These are phyloP conservation scores for Talaromyces sp. DNA, from an alignment of 2,329 filamentous ascomycete species.

Conservation along the genomic window DNA sequence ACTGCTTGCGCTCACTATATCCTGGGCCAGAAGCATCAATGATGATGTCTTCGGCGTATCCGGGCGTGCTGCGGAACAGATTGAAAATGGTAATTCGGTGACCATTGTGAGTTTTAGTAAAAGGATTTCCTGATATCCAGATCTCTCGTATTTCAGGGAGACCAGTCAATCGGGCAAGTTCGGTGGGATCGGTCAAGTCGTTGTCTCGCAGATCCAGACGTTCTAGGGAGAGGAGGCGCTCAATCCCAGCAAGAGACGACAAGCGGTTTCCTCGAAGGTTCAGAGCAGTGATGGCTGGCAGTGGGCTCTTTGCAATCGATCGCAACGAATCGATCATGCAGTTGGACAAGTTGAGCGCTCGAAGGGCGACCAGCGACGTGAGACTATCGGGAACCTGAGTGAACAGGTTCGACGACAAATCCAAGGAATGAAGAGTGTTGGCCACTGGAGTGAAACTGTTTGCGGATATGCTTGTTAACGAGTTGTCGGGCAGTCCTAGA, in stretches of 20 bases:
- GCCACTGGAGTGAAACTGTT: slow-evolving; percentile 74
- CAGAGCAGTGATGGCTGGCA: slow-evolving; percentile 88
- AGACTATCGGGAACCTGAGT: slow-evolving; percentile 90
- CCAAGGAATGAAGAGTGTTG: slow-evolving; percentile 83
- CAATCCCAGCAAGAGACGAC: slow-evolving; percentile 79
- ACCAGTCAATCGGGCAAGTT: slow-evolving; percentile 80
- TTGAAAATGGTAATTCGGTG: slow-evolving; percentile 94
- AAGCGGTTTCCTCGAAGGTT: slow-evolving; percentile 88
- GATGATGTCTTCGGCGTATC: slow-evolving; percentile 82
- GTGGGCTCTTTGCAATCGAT: slow-evolving; percentile 72
- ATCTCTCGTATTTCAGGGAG: slow-evolving; percentile 90
- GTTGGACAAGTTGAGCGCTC: slow-evolving; percentile 86
- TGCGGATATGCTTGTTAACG: slow-evolving; percentile 71
- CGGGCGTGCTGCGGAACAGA: slow-evolving; percentile 82
- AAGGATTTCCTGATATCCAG: slow-evolving; percentile 88
- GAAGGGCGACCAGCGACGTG: slow-evolving; percentile 76
- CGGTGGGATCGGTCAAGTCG: slow-evolving; percentile 79
- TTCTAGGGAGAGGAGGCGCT: slow-evolving; percentile 82
- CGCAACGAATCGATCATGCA: slow-evolving; percentile 97
- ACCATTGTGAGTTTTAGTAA: slow-evolving; percentile 76
- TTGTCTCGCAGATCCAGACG: slow-evolving; percentile 90
- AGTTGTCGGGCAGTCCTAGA: slow-evolving; percentile 86
- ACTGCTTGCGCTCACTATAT: slow-evolving; percentile 77
- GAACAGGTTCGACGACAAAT: slow-evolving; percentile 89
- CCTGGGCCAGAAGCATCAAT: slow-evolving; percentile 80